Conservation (phyloP, 2,329 filamentous ascomycete species). For the Emergomyces orientalis region DNA sequence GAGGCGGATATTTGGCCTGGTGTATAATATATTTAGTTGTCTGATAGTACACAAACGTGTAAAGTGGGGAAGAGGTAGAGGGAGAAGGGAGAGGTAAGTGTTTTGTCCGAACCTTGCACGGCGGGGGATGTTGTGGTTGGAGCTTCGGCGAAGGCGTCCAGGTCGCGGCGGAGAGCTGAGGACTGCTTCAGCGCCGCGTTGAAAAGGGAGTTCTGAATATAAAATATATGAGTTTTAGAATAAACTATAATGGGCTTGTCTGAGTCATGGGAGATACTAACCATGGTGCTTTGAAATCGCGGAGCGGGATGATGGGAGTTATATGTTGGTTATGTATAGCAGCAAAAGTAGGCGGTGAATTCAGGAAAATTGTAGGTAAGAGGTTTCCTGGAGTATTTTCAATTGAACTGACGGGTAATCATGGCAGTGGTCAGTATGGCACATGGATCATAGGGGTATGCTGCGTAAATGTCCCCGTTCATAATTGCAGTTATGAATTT, state of each 20-base stretch:
- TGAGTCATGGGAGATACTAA: background rate
- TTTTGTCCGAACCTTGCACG: constrained; percentile 43
- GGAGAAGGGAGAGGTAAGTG: background rate
- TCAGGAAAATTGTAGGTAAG: background rate
- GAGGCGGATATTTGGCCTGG: constrained; percentile 66
- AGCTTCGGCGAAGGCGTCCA: constrained; percentile 58
- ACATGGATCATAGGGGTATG: background rate
- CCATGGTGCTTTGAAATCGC: constrained; percentile 1
- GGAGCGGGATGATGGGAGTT: background rate
- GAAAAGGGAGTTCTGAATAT: constrained; percentile 64
- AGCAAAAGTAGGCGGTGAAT: background rate
- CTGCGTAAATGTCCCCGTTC: background rate
- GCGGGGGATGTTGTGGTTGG: constrained; percentile 50
- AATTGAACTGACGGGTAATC: background rate
- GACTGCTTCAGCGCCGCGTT: constrained; percentile 80
- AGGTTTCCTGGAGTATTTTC: background rate
- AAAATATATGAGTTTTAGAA: background rate
- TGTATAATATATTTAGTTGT: constrained; percentile 25
- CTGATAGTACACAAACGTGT: background rate
- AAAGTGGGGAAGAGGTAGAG: no score
- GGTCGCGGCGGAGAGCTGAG: constrained; percentile 66
- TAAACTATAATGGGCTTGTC: background rate
- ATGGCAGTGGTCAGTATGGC: background rate
- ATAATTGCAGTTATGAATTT: background rate
- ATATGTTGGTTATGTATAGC: background rate